Evolutionary conservation across 331 rosid species (phyloP).

Genomic region (Quercus phellos): DNA sequence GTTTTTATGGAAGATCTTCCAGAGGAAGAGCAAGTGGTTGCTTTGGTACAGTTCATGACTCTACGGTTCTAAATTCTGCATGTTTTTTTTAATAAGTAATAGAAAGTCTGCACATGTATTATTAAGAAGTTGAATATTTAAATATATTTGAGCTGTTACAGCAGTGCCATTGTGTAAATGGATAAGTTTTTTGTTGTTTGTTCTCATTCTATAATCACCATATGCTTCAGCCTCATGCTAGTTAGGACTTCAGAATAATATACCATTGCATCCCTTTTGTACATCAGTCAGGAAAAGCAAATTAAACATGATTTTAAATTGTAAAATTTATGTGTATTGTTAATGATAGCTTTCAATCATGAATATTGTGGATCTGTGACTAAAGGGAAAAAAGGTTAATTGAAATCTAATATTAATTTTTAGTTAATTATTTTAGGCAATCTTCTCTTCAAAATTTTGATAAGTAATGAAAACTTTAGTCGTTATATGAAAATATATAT

Average conservation of each 20-base stretch:
- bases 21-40: conserved; percentile 84
- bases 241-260: background rate
- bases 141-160: background rate
- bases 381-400: background rate
- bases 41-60: conserved; percentile 51
- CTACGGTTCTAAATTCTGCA: background rate
- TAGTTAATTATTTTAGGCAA: background rate
- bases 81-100: background rate
- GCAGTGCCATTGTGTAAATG: background rate
- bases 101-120: background rate
- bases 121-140: background rate
- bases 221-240: background rate
- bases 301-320: background rate
- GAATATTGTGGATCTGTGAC: background rate
- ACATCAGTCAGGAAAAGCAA: background rate
- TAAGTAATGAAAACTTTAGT: too few relatives aligned
- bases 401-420: background rate
- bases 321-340: background rate
- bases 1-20: conserved; percentile 97
- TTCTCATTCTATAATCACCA: conserved; percentile 1
- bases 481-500: too few relatives aligned
- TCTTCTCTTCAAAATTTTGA: background rate
- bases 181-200: background rate
- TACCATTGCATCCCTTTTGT: background rate
- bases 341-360: background rate